Percentiles rank a stretch among this genome's conserved stretches.
Evolutionary conservation across 352 stramenopile species (phyloP).

Genomic region (Pythium dissimile): DNA sequence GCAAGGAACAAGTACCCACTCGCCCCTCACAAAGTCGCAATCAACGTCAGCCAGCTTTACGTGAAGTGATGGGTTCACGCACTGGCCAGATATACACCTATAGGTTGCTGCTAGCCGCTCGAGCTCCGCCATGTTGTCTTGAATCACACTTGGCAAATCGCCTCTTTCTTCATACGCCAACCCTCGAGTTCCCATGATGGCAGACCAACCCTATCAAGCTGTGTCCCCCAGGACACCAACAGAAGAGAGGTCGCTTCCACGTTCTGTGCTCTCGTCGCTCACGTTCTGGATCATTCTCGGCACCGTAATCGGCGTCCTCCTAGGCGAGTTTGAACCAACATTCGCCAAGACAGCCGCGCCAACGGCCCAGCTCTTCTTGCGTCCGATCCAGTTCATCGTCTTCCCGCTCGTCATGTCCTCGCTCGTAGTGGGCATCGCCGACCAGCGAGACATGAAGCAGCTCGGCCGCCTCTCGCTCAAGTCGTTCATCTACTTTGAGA

Average conservation of each 20-base stretch:
- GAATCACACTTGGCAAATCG: too few species aligned
- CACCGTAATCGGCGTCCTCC: conserved; percentile 45
- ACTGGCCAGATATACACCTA: too few species aligned
- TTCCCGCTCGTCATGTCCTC: conserved; percentile 60
- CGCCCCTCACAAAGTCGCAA: too few species aligned
- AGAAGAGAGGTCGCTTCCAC: conserved; percentile 24
- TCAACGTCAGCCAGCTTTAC: too few species aligned
- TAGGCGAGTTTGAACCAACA: conserved; percentile 41
- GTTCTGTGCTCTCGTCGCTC: conserved; percentile 43
- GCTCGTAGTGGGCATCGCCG: conserved; percentile 49
- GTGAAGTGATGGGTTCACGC: too few species aligned
- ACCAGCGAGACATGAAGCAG: conserved; percentile 58
- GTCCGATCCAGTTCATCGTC: conserved; percentile 26
- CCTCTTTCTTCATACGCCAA: too few species aligned
- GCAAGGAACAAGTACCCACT: too few species aligned
- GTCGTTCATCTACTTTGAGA: conserved; percentile 22
- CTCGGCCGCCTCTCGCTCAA: conserved; percentile 48
- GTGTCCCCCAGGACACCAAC: conserved; percentile 22
- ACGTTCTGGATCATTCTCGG: conserved; percentile 59
- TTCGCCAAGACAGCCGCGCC: conserved; percentile 48
- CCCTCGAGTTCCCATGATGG: neutral
- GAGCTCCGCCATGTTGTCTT: too few species aligned
- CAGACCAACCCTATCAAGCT: conserved; percentile 24
- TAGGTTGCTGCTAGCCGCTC: too few species aligned
- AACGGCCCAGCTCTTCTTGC: conserved; percentile 55